phyloP scores from a whole-genome alignment of 768 basidiomycete species.

The Suillus variegatus region DNA sequence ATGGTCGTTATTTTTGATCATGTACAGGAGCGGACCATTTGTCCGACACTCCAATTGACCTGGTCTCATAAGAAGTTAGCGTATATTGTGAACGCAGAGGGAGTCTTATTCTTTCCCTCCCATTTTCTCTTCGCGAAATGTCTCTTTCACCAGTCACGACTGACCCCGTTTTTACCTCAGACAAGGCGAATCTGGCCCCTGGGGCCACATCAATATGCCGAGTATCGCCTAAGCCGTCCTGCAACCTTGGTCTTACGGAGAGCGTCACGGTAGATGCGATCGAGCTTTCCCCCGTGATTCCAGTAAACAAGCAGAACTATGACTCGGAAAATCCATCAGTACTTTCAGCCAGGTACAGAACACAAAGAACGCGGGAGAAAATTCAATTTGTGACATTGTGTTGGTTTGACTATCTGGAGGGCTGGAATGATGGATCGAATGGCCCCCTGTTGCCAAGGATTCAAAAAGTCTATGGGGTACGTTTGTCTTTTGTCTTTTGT shows the following conservation, averaged over 20 bases:
- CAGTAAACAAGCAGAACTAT: not conserved
- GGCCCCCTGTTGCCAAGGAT: slow-evolving; percentile 42
- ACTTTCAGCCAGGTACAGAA: slow-evolving; percentile 12
- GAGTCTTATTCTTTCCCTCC: no score
- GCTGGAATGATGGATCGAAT: slow-evolving; percentile 42
- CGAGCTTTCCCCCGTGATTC: slow-evolving; percentile 6
- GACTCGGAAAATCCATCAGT: not conserved
- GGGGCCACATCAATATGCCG: slow-evolving; percentile 6
- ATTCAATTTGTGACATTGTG: slow-evolving; percentile 37
- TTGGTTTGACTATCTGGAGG: slow-evolving; percentile 35
- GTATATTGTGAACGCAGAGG: not conserved
- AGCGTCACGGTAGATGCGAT: not conserved
- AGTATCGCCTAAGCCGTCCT: slow-evolving; percentile 6
- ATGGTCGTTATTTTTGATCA: slow-evolving; percentile 3
- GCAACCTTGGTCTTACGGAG: slow-evolving; percentile 8
- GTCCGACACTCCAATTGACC: not conserved
- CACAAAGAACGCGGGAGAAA: slow-evolving; percentile 22
- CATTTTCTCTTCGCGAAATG: not conserved
- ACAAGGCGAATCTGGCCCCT: slow-evolving; percentile 9
- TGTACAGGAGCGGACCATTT: slow-evolving; percentile 4
- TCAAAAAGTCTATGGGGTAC: slow-evolving; percentile 38
- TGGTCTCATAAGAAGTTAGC: not conserved
- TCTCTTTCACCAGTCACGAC: slow-evolving; percentile 3
- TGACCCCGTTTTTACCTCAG: not conserved
- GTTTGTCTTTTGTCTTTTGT: slow-evolving; percentile 4